Evolutionary conservation across 179 eudicot genomes (phyloP).

Genomic region (Camellia oleifera): DNA sequence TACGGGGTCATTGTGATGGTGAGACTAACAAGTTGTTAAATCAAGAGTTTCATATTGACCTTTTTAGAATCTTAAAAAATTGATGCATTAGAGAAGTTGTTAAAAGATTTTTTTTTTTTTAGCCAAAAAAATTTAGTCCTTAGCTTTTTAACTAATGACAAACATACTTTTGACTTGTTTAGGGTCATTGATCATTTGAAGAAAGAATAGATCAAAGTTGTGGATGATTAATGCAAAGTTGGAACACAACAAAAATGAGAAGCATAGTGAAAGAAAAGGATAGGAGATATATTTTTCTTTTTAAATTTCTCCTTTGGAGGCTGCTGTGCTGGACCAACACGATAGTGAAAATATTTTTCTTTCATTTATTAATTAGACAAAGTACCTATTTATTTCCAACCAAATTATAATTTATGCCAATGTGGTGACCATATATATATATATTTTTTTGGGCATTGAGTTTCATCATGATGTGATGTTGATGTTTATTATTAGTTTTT

Average conservation of each 20-base stretch:
- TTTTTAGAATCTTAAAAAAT: too few species aligned
- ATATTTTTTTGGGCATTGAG: background rate
- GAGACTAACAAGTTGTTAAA: too few species aligned
- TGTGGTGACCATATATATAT: background rate
- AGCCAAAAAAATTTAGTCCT: too few species aligned
- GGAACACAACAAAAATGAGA: background rate
- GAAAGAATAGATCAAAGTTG: background rate
- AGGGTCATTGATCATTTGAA: too few species aligned
- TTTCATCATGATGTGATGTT: background rate
- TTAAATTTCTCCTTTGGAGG: constrained; percentile 2
- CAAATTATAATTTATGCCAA: background rate
- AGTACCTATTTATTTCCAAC: background rate
- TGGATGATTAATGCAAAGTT: background rate
- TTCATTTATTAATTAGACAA: background rate
- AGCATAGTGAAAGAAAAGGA: background rate
- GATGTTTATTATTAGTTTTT: background rate
- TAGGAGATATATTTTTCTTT: background rate
- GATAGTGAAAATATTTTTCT: background rate
- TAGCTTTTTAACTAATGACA: background rate
- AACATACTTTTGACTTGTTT: background rate
- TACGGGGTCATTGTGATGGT: too few species aligned
- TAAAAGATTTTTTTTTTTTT: too few species aligned
- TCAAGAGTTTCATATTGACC: too few species aligned
- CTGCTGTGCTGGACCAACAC: background rate
- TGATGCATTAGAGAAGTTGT: too few species aligned